Base-by-base conservation (phyloP, 805 yeast genomes). In the Suhomyces vadensis region DNA sequence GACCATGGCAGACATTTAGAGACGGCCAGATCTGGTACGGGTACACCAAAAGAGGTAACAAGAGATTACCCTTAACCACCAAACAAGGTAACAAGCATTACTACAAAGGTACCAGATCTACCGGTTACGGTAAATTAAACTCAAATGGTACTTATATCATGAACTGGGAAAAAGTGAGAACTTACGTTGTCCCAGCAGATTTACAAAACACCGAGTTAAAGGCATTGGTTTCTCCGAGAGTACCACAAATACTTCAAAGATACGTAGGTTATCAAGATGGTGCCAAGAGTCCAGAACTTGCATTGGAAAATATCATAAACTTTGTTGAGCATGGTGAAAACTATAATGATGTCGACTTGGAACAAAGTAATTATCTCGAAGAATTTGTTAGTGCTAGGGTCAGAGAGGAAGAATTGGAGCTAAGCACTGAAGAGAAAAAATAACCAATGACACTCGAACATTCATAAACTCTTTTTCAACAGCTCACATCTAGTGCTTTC, bases 41-140 rank as follows among this genome's bases (percentile, higher is more conserved):
- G 38, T 56, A 70, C 20, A 71, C 84, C 11, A 90, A 87, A 60
- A 61, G 83, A 6, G 97, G 97, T 44, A 82, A 88, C 52, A 88
- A 85, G 64, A 83, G 97, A 71, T 77, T 78, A 60, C 78, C 96
- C 4, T 71, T 92, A 55, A 85, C 96, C 17, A 85, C 97, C 17
- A 94, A 94, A 58, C 89, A 88, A 62, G 98, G 99, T 58, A 92
- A 94, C 69, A 90, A 91, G 72, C 84, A 87, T 56, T 87, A 76
- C 69, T 94, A 94, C 71, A 94, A 94, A 65, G 99, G 99, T 73
- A 94, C 98, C 17, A 80, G 97, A 46, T 87, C 99, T 4, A 79
- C 95, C 3, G 97, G 97, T 64, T 81, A 89, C 50, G 99, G 99
- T 62, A 75, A 73, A 42, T 81, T 84, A 60, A 85, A 94, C 42